phyloP scores from a whole-genome alignment of 805 yeast species.

The Kuraishia capsulata region DNA sequence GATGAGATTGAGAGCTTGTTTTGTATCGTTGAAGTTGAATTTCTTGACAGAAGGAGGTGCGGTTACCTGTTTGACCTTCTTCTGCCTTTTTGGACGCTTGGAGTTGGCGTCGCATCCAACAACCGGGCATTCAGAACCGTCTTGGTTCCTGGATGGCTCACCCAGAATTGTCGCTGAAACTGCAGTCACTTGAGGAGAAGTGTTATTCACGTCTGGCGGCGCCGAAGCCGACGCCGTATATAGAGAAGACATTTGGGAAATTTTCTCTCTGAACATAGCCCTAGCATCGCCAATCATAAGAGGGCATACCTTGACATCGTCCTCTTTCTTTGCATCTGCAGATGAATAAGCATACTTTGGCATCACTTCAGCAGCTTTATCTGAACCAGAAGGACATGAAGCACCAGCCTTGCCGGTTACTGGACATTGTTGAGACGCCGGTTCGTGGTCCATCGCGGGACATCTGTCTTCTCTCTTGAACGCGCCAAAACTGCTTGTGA shows the following conservation, averaged over 20 bases:
- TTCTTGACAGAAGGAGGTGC: constrained; percentile 23
- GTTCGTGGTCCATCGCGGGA: constrained; percentile 2
- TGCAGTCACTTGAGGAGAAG: constrained; percentile 14
- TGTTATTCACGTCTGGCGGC: constrained; percentile 15
- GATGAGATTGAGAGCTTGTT: constrained; percentile 27
- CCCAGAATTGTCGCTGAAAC: constrained; percentile 7
- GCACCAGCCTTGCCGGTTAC: constrained; percentile 13
- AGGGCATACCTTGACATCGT: constrained; percentile 31
- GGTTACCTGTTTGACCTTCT: constrained; percentile 7
- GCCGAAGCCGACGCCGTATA: constrained; percentile 15
- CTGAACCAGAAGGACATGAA: constrained; percentile 13
- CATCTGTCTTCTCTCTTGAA: constrained; percentile 1
- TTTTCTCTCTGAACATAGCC: constrained; percentile 23
- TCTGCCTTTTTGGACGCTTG: constrained; percentile 6
- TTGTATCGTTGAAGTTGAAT: constrained; percentile 30
- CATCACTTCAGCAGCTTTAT: background rate
- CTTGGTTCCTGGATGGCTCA: background rate
- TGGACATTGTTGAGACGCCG: constrained; percentile 5
- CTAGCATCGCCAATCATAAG: constrained; percentile 36
- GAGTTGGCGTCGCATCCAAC: constrained; percentile 8
- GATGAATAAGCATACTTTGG: background rate
- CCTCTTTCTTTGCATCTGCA: background rate
- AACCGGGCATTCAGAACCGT: constrained; percentile 8
- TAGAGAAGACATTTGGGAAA: constrained; percentile 11
- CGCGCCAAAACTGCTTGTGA: background rate